Conservation (phyloP, 306 rosid species). For the cucumber (Cucumis sativus) region DNA sequence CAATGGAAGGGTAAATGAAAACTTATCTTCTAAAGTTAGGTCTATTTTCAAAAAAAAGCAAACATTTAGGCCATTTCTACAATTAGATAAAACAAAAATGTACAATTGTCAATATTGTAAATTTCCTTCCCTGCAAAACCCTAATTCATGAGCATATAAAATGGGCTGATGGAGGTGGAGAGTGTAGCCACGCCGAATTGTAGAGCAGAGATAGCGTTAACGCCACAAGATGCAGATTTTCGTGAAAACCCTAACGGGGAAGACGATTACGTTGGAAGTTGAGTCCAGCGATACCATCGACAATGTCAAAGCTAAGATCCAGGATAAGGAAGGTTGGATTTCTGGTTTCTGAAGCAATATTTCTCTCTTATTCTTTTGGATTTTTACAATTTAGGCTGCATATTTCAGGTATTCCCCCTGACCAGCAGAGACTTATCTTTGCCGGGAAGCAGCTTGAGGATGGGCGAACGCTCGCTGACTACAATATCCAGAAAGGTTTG, state of each 20-base stretch:
- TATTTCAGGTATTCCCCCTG: slow-evolving; percentile 76
- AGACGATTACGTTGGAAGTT: slow-evolving; percentile 98
- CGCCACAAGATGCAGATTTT: slow-evolving; percentile 70
- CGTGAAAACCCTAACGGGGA: slow-evolving; percentile 96
- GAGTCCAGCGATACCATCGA: slow-evolving; percentile 94
- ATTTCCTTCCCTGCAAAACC: not conserved
- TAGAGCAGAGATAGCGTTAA: not conserved
- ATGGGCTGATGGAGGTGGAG: not conserved
- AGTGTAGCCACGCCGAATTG: not conserved
- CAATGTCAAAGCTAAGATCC: slow-evolving; percentile 86
- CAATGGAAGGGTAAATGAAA: no score
- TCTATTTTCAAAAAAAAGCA: no score
- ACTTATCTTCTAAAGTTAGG: no score
- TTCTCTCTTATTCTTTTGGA: not conserved
- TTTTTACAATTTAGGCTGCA: not conserved
- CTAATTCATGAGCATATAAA: not conserved
- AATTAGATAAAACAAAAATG: no score
- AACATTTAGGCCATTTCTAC: no score
- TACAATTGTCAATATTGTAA: no score
- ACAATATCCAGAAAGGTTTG: slow-evolving; percentile 89
- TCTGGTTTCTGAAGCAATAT: not conserved
- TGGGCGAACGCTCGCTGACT: slow-evolving; percentile 96
- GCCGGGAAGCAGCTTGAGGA: slow-evolving; percentile 98
- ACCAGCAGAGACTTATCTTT: slow-evolving; percentile 90
- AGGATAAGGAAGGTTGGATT: slow-evolving; percentile 76